These are phyloP conservation scores for Starmerella tilneyi DNA, from an alignment of 805 yeast genomes.

Conservation along the genomic window DNA sequence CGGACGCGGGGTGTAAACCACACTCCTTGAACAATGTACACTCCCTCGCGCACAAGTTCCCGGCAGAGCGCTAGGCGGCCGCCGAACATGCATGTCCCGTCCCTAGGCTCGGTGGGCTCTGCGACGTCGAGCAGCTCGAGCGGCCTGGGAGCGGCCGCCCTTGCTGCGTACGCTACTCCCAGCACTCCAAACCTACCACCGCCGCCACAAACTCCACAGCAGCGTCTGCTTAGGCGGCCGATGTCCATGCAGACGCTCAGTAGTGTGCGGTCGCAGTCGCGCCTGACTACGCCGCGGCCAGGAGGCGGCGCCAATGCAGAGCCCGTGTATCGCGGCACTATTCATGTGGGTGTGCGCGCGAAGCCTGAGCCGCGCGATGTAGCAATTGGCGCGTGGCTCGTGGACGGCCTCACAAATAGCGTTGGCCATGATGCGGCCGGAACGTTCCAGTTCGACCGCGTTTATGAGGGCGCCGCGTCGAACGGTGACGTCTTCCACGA, in stretches of 20 bases:
- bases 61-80: constrained; percentile 10
- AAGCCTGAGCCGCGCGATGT: constrained; percentile 39
- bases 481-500: constrained; percentile 53
- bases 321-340: constrained; percentile 50
- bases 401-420: constrained; percentile 6
- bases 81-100: constrained; percentile 14
- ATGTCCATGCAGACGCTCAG: constrained; percentile 23
- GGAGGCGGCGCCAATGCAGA: constrained; percentile 3
- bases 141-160: constrained; percentile 1
- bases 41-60: constrained; percentile 14
- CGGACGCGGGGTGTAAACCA: too few relatives aligned
- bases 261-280: constrained; percentile 14
- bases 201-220: constrained; percentile 19
- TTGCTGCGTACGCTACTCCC: constrained; percentile 4
- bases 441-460: constrained; percentile 66
- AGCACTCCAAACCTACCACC: constrained; percentile 2
- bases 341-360: constrained; percentile 67
- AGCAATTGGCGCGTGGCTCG: constrained; percentile 10
- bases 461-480: constrained; percentile 47
- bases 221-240: constrained; percentile 21
- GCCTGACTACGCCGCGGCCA: constrained; percentile 17
- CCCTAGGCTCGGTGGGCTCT: constrained; percentile 1
- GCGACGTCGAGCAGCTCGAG: neutral
- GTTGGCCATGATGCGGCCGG: constrained; percentile 36
- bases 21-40: too few relatives aligned